Conservation (phyloP, 352 stramenopile species). For the Phytophthora constricta region DNA sequence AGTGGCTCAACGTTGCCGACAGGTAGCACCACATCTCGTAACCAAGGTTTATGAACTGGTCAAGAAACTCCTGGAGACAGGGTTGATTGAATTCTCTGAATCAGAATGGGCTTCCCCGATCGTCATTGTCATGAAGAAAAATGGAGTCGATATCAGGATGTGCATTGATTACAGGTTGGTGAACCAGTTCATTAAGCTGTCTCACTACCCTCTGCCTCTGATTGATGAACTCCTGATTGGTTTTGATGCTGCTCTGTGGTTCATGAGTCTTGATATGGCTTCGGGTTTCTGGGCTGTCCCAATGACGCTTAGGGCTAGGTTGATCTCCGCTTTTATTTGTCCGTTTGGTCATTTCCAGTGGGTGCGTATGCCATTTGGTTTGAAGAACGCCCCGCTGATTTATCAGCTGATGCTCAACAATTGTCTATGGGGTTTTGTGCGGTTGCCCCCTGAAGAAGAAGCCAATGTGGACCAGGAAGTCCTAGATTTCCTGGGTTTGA, state of each 20-base stretch:
- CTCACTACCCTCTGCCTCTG: background rate
- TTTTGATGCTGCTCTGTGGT: constrained; percentile 27
- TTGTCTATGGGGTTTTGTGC: constrained; percentile 17
- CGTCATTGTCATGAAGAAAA: constrained; percentile 11
- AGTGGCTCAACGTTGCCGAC: background rate
- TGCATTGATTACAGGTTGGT: background rate
- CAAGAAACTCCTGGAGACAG: constrained; percentile 3
- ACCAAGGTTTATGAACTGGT: constrained; percentile 5
- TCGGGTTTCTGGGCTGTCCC: constrained; percentile 28
- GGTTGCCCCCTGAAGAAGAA: background rate
- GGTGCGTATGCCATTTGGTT: constrained; percentile 27
- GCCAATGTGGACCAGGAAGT: background rate
- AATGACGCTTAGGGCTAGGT: constrained; percentile 22
- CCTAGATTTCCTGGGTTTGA: background rate
- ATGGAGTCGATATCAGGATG: constrained; percentile 1
- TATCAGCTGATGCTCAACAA: constrained; percentile 30
- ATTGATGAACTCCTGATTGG: constrained; percentile 9
- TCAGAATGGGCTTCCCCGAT: constrained; percentile 1
- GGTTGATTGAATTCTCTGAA: background rate
- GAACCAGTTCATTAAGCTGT: background rate
- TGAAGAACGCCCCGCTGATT: constrained; percentile 24
- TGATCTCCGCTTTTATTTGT: constrained; percentile 29
- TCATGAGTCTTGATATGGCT: constrained; percentile 24
- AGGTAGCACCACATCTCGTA: background rate
- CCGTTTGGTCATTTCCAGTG: constrained; percentile 34